Percentiles rank a stretch among this genome's conserved stretches.
Evolutionary conservation across 2,329 filamentous ascomycete species (phyloP).

Genomic region (Aspergillus sp.): DNA sequence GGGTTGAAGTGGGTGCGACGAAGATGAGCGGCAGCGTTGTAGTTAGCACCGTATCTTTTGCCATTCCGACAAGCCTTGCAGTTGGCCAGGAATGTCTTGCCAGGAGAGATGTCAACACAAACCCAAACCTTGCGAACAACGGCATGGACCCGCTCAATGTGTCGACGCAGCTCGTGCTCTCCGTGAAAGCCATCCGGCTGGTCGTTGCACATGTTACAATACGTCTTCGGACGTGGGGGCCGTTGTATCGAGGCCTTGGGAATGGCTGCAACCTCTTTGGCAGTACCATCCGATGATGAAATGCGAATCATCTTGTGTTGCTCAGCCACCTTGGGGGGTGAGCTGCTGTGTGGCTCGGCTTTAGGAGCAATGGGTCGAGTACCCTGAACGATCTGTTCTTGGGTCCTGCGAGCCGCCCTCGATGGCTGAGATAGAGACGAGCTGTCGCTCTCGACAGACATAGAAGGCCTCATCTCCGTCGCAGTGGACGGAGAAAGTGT

Average conservation of each 20-base stretch:
- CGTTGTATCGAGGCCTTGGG: constrained; percentile 61
- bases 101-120: constrained; percentile 60
- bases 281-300: constrained; percentile 54
- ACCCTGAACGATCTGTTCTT: constrained; percentile 52
- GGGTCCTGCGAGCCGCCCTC: constrained; percentile 49
- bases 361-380: constrained; percentile 55
- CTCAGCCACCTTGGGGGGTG: constrained; percentile 35
- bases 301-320: constrained; percentile 55
- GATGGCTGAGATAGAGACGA: constrained; percentile 49
- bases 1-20: constrained; percentile 85
- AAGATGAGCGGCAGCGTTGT: constrained; percentile 91
- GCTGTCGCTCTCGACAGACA: constrained; percentile 50
- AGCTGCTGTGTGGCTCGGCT: constrained; percentile 36
- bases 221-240: constrained; percentile 70
- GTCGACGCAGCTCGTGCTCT: constrained; percentile 76
- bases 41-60: constrained; percentile 87
- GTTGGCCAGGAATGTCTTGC: constrained; percentile 68
- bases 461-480: constrained; percentile 54
- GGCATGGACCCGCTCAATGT: constrained; percentile 68
- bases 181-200: constrained; percentile 80
- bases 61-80: constrained; percentile 79
- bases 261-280: constrained; percentile 57
- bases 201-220: constrained; percentile 69
- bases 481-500: constrained; percentile 42
- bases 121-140: constrained; percentile 62